Percentiles rank a stretch among this genome's conserved stretches.
phyloP scores from a whole-genome alignment of 148 eudicot species.

The Amaranthus palmeri region DNA sequence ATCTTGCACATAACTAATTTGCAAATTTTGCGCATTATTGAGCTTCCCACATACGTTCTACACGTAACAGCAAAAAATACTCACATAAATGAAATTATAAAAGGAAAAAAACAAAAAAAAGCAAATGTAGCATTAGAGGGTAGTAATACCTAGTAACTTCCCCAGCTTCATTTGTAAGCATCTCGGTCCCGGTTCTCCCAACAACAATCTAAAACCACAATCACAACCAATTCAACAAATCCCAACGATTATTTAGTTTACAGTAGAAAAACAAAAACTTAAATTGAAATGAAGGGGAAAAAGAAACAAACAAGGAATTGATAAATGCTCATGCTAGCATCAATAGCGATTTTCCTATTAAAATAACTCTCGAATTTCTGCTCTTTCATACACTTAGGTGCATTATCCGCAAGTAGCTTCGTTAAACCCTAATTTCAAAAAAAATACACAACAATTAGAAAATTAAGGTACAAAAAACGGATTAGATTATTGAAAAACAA shows the following conservation, averaged over 20 bases:
- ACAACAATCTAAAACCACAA: conserved; percentile 67
- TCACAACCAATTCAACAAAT: not conserved
- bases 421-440: conserved; percentile 76
- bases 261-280: not conserved
- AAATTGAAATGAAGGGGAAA: not conserved
- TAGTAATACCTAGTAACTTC: conserved; percentile 85
- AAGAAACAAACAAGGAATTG: conserved; percentile 68
- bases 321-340: conserved; percentile 99
- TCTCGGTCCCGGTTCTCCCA: conserved; percentile 85
- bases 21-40: no score
- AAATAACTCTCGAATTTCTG: conserved; percentile 97
- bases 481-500: not conserved
- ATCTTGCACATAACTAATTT: no score
- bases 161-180: conserved; percentile 96
- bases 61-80: not conserved
- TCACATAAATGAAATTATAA: not conserved
- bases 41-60: no score
- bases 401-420: conserved; percentile 91
- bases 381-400: conserved; percentile 88
- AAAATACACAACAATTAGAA: conserved; percentile 1
- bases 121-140: not conserved
- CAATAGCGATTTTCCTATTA: conserved; percentile 81
- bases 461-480: conserved; percentile 1
- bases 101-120: not conserved
- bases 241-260: not conserved